A percentile compares a stretch with the other conserved stretches of the same genome.
phyloP scores from a whole-genome alignment of 306 rosid genomes.

The Casuarina glauca region DNA sequence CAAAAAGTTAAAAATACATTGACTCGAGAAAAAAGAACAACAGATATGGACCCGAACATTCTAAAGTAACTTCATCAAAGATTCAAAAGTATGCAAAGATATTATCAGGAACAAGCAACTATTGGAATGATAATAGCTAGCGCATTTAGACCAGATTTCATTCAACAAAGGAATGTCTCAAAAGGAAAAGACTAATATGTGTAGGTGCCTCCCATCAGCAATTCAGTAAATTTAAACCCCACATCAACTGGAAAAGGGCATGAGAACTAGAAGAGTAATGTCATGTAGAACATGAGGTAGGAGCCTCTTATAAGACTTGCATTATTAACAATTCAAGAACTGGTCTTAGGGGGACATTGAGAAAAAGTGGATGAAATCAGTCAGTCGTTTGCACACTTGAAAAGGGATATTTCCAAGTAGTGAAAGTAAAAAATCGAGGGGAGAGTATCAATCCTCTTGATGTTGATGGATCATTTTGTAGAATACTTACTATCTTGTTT shows the following conservation, averaged over 20 bases:
- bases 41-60: not conserved
- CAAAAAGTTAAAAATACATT: not conserved
- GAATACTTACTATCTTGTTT: conserved; percentile 47
- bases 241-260: not conserved
- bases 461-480: conserved; percentile 12
- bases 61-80: not conserved
- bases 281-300: not conserved
- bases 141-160: not conserved
- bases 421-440: not conserved
- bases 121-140: not conserved
- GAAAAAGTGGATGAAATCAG: not conserved
- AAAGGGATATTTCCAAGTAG: not conserved
- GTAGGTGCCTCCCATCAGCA: not conserved
- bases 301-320: not conserved
- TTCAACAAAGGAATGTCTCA: not conserved
- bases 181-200: not conserved
- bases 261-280: not conserved
- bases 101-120: not conserved
- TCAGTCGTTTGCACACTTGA: conserved; percentile 8
- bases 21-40: not conserved
- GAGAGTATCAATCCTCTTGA: conserved; percentile 16
- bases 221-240: not conserved
- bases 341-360: not conserved
- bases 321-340: not conserved
- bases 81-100: not conserved